These are phyloP conservation scores for Cocos nucifera DNA, from an alignment of 176 grass and related monocot species.

Conservation along the genomic window DNA sequence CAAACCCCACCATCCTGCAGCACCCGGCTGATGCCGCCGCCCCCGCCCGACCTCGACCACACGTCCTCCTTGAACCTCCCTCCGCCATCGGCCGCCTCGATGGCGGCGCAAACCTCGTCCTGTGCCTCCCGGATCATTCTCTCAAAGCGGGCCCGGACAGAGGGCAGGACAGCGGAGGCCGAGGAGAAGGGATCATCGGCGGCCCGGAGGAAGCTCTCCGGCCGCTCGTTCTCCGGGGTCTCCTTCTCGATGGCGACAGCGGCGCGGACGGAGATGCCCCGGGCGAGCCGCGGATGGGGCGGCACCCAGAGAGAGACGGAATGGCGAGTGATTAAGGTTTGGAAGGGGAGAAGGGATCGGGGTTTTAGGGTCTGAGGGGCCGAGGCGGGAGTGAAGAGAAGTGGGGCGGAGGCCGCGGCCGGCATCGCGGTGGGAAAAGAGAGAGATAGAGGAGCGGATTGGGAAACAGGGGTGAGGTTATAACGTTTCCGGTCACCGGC, in stretches of 20 bases:
- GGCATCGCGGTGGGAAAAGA: conserved; percentile 3
- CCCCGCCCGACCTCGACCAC: conserved; percentile 78
- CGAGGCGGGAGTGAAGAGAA: conserved; percentile 44
- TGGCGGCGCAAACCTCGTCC: conserved; percentile 79
- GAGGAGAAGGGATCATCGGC: conserved; percentile 17
- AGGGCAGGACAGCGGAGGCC: conserved; percentile 21
- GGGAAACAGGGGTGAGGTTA: not conserved
- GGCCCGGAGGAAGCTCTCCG: conserved; percentile 73
- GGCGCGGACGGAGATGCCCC: conserved; percentile 28
- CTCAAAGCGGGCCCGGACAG: conserved; percentile 92
- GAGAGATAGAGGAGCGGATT: conserved; percentile 16
- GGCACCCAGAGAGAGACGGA: too few relatives aligned
- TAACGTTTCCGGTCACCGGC: conserved; percentile 20
- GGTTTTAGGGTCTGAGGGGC: conserved; percentile 11
- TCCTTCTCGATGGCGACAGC: conserved; percentile 94
- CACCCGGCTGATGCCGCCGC: conserved; percentile 91
- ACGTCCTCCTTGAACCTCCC: conserved; percentile 77
- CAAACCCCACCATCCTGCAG: conserved; percentile 83
- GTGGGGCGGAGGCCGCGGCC: not conserved
- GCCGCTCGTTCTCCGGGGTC: conserved; percentile 79
- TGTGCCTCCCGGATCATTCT: conserved; percentile 76
- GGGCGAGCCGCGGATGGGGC: not conserved
- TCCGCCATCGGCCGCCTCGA: conserved; percentile 74
- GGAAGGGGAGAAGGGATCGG: not conserved
- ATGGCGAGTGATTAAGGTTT: not conserved